Base-by-base conservation (phyloP, 1,139 yeast genomes). In the Nakaseomyces delphensis region DNA sequence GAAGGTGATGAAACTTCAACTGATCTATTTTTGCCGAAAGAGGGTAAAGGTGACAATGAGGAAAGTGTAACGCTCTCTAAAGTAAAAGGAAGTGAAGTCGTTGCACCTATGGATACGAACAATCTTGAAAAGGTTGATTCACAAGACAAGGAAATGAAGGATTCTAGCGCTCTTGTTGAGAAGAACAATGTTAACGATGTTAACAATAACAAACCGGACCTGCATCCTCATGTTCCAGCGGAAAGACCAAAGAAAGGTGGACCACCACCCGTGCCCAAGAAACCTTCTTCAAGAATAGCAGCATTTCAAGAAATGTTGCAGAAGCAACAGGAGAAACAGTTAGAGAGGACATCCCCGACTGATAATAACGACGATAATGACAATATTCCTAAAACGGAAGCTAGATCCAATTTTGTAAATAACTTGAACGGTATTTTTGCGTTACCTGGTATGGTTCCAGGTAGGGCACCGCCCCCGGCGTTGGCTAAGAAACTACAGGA, bases 221-320 rank as follows among this genome's bases (percentile, higher is more conserved):
- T 9, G 32, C 19, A n/a, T 3, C 29, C 43, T 19, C 14, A 14
- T n/a, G 24, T 27, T 11, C 37, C 51, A 10, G 40, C 44, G 13
- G 42, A 36, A 7, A 41, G 52, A 13, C 49, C 51, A 7, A 48
- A 48, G 20, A 54, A 48, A 30, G 46, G 45, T 21, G 48, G 49
- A 4, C 82, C 83, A 10, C 87, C 87, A 3, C 79, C 78, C 24
- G 78, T 77, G 29, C 89, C 89, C 1, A 81, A 81, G 55, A 82
- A 82, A 50, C 77, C 84, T 18, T 80, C 89, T 0, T 78, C 86
- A 0, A 80, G 73, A 50, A 83, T 83, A 47, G 87, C 89, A 1
- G 87, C 87, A 0, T 82, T 83, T 57, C 93, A 82, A 55, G 82
- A 80, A 54, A 73, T 79, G 80, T 66, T 81, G 44, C 73, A 72